Conservation (phyloP, 306 rosid genomes). For the Hylodesmum podocarpum region DNA sequence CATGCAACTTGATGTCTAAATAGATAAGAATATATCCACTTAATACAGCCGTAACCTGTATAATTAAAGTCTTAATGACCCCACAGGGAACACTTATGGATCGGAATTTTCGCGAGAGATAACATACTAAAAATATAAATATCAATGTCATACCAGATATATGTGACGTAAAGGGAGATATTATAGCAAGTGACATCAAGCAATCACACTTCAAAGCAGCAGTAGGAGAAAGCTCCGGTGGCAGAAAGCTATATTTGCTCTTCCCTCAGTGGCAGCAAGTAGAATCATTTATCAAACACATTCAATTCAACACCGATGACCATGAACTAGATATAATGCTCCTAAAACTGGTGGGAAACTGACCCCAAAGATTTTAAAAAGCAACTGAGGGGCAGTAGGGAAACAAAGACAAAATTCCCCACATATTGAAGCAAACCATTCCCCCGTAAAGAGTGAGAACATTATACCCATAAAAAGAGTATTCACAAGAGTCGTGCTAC, state of each 20-base stretch:
- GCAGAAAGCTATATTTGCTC: constrained; percentile 22
- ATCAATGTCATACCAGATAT: constrained; percentile 25
- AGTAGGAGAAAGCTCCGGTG: constrained; percentile 9
- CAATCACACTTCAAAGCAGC: constrained; percentile 17
- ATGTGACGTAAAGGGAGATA: neutral
- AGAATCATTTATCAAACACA: constrained; percentile 28
- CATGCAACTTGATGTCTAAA: constrained; percentile 14
- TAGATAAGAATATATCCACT: neutral
- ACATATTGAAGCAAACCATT: constrained; percentile 37
- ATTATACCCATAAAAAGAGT: constrained; percentile 39
- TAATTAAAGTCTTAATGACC: constrained; percentile 2
- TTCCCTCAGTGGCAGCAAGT: constrained; percentile 14
- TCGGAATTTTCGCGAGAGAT: neutral
- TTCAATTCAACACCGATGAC: constrained; percentile 27
- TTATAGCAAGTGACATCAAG: constrained; percentile 2
- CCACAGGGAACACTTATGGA: neutral
- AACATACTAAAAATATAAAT: constrained; percentile 16
- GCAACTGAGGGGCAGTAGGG: constrained; percentile 53
- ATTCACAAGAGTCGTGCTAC: constrained; percentile 43
- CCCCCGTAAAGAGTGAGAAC: constrained; percentile 32
- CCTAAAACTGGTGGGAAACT: constrained; percentile 30
- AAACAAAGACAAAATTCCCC: constrained; percentile 50
- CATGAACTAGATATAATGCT: constrained; percentile 12
- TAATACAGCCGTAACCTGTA: neutral
- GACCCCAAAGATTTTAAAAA: constrained; percentile 58